These are phyloP conservation scores for Atkinsonella hypoxylon DNA, from an alignment of 2,329 filamentous ascomycete genomes.

Conservation along the genomic window DNA sequence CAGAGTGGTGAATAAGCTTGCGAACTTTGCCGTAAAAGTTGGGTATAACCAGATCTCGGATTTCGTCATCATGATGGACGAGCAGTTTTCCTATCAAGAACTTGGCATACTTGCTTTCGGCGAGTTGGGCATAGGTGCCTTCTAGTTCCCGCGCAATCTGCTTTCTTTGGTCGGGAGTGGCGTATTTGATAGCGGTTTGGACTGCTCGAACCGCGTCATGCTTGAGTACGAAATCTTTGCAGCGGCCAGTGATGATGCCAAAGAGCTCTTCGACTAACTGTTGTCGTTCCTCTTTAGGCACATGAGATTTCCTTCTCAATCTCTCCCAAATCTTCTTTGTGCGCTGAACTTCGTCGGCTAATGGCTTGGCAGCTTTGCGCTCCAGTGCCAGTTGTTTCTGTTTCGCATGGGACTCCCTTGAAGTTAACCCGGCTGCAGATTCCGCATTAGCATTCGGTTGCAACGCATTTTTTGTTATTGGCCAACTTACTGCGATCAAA, in stretches of 20 bases:
- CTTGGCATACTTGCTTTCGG: constrained; percentile 94
- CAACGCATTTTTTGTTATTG: background rate
- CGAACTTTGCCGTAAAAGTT: constrained; percentile 94
- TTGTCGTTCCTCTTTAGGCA: constrained; percentile 79
- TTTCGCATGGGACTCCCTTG: constrained; percentile 81
- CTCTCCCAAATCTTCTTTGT: constrained; percentile 97
- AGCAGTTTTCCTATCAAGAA: constrained; percentile 94
- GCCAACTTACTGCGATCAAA: constrained; percentile 30
- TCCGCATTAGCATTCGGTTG: background rate
- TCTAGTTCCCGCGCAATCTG: constrained; percentile 79
- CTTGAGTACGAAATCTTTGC: constrained; percentile 96
- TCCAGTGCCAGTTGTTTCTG: constrained; percentile 82
- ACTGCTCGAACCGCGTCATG: constrained; percentile 95
- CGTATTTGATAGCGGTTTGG: constrained; percentile 94
- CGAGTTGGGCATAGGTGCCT: constrained; percentile 71
- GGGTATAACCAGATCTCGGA: constrained; percentile 77
- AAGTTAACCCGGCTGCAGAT: constrained; percentile 29
- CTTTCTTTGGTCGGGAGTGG: constrained; percentile 70
- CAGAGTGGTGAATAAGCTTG: constrained; percentile 87
- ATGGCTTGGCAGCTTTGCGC: constrained; percentile 83
- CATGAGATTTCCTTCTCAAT: constrained; percentile 82
- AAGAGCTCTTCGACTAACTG: constrained; percentile 83
- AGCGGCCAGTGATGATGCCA: constrained; percentile 75
- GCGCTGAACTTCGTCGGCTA: constrained; percentile 77
- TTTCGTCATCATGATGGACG: constrained; percentile 79